Base-by-base conservation (phyloP, 2,329 filamentous ascomycete genomes). In the Aspergillus proliferans region DNA sequence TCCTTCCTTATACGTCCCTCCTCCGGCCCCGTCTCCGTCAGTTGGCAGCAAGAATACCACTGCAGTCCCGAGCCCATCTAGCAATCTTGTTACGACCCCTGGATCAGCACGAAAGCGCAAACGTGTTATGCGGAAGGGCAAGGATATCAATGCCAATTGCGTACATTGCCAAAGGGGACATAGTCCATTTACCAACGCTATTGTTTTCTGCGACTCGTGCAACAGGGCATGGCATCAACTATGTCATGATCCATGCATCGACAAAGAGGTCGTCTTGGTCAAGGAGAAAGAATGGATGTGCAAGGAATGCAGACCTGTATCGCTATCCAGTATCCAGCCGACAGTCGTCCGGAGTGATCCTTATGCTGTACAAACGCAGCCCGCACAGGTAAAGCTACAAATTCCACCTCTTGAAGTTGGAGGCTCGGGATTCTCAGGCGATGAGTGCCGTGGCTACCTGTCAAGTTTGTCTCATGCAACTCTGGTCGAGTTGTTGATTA, bases 141-240 rank as follows among this genome's bases (percentile, higher is more conserved):
- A 69, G 46, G 67, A 71, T 45, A 58, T 65, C 10, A 69, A 66
- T 49, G 68, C 71, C 66, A 67, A 86, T 28, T 93, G 88, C 72
- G 84, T 83, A 58, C 78, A 81, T 54, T 94, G 88, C 69, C 79
- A 83, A 47, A 77, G 88, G 55, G 83, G 86, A 8, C 80, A 86
- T 55, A 88, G 85, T 60, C 84, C 86, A 3, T 66, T 75, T n/a
- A 82, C 74, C 57, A 93, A 93, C 69, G 81, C 84, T 70, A 91
- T 94, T 63, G 87, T 93, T 2, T 89, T 91, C 67, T 94, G 88
- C 71, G 87, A 92, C 68, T 83, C 83, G 14, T 94, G 88, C 72
- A 87, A 88, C 64, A 76, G 77, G 26, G 81, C 84, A 39, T 94
- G 88, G 80, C 88, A 94, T 67, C 87, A 90, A 65, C 81, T 82